These are phyloP conservation scores for Macrotyloma uniflorum DNA, from an alignment of 306 rosid genomes.

Conservation along the genomic window DNA sequence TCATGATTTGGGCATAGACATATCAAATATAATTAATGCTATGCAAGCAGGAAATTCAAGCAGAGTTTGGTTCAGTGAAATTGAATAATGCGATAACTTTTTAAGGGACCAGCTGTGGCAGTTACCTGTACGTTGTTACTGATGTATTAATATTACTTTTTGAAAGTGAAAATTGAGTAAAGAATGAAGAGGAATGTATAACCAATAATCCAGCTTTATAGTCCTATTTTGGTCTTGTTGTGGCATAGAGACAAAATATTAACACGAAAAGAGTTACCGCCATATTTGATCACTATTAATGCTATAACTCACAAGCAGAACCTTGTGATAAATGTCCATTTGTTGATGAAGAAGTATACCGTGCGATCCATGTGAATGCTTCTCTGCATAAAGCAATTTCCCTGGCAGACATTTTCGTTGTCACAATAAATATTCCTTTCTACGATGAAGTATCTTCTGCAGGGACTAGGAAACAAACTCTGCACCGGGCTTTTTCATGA, in stretches of 20 bases:
- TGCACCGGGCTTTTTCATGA: background rate
- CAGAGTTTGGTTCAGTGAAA: background rate
- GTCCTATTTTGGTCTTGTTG: background rate
- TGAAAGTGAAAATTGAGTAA: background rate
- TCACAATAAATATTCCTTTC: constrained; percentile 28
- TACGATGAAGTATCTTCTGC: background rate
- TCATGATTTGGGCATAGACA: constrained; percentile 1
- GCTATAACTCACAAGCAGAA: constrained; percentile 5
- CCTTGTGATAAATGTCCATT: constrained; percentile 19
- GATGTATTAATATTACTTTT: too few relatives aligned
- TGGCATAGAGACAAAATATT: background rate
- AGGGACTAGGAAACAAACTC: background rate
- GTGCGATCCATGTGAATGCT: constrained; percentile 5
- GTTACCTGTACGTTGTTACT: background rate
- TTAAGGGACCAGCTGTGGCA: background rate
- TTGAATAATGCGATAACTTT: background rate
- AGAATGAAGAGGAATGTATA: background rate
- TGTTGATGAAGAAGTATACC: background rate
- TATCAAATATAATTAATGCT: constrained; percentile 11
- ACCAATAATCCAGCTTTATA: background rate
- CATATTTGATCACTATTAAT: background rate
- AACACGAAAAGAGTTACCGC: background rate
- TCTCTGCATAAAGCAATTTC: background rate
- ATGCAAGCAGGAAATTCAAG: background rate
- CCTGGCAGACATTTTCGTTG: background rate